Evolutionary conservation across 352 stramenopile species (phyloP).

Genomic region (Phytophthora pistaciae): DNA sequence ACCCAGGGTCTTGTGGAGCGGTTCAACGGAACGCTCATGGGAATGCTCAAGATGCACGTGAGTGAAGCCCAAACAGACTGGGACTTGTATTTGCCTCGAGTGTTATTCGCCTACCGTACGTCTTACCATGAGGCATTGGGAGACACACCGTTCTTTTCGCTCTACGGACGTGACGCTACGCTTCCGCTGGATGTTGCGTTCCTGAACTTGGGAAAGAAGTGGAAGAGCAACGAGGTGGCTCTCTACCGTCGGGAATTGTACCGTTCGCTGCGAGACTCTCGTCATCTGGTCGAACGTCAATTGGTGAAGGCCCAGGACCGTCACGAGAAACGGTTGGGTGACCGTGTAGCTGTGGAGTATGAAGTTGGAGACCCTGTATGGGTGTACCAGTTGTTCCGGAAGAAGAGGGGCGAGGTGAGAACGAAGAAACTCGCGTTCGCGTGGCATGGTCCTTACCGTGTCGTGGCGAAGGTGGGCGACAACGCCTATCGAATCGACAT

Average conservation of each 20-base stretch:
- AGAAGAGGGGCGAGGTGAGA: background rate
- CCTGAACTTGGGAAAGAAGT: no score
- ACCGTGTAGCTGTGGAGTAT: background rate
- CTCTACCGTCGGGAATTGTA: slow-evolving; percentile 1
- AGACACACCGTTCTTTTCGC: no score
- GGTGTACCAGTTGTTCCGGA: slow-evolving; percentile 12
- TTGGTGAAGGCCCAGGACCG: slow-evolving; percentile 3
- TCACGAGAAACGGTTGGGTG: background rate
- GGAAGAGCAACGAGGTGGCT: slow-evolving; percentile 17
- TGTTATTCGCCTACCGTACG: slow-evolving; percentile 20
- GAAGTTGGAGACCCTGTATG: slow-evolving; percentile 7
- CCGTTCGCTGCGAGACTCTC: background rate
- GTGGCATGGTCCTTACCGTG: slow-evolving; percentile 17
- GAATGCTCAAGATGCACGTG: background rate
- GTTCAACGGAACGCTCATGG: slow-evolving; percentile 11
- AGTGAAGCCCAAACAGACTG: slow-evolving; percentile 7
- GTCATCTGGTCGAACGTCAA: slow-evolving; percentile 9
- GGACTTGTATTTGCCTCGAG: slow-evolving; percentile 8
- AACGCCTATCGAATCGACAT: slow-evolving; percentile 4
- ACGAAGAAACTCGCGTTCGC: slow-evolving; percentile 18
- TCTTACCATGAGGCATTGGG: slow-evolving; percentile 7
- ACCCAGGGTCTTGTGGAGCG: slow-evolving; percentile 10
- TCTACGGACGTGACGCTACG: slow-evolving; percentile 8
- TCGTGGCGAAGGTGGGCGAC: background rate
- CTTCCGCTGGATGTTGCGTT: no score